Percentiles rank a stretch among this genome's conserved stretches.
Conservation (phyloP, 176 grass and related monocot species). For the Rhynchospora tenuis region DNA sequence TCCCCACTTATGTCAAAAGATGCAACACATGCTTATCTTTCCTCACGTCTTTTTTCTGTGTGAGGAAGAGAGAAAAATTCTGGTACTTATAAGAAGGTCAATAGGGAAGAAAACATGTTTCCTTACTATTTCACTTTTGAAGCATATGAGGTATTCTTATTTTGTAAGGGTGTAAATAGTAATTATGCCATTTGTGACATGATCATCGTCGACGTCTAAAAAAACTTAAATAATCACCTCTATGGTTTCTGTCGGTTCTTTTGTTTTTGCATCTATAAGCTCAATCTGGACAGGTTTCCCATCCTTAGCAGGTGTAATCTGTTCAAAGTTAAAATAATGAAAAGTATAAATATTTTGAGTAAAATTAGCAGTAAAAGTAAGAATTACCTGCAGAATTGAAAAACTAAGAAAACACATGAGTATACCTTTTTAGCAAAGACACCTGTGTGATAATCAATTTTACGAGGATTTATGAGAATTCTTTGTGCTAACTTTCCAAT, state of each 20-base stretch:
- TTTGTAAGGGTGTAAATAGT: background rate
- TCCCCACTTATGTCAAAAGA: constrained; percentile 1
- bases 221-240: constrained; percentile 43
- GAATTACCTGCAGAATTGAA: background rate
- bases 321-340: constrained; percentile 2
- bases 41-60: background rate
- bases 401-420: constrained; percentile 8
- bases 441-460: constrained; percentile 82
- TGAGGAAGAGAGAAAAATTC: background rate
- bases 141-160: background rate
- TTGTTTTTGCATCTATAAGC: constrained; percentile 96
- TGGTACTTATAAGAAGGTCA: background rate
- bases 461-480: constrained; percentile 89
- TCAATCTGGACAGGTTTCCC: constrained; percentile 88
- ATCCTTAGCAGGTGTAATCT: constrained; percentile 94
- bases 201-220: background rate
- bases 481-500: constrained; percentile 92
- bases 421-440: constrained; percentile 95
- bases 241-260: constrained; percentile 80
- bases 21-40: background rate
- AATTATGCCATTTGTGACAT: background rate
- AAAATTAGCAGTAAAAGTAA: background rate
- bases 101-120: background rate
- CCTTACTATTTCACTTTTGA: background rate
- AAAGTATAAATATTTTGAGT: background rate